A percentile compares a stretch with the other conserved stretches of the same genome.
Evolutionary conservation across 495 filamentous ascomycete species (phyloP).

Genomic region (Rusavskia elegans): DNA sequence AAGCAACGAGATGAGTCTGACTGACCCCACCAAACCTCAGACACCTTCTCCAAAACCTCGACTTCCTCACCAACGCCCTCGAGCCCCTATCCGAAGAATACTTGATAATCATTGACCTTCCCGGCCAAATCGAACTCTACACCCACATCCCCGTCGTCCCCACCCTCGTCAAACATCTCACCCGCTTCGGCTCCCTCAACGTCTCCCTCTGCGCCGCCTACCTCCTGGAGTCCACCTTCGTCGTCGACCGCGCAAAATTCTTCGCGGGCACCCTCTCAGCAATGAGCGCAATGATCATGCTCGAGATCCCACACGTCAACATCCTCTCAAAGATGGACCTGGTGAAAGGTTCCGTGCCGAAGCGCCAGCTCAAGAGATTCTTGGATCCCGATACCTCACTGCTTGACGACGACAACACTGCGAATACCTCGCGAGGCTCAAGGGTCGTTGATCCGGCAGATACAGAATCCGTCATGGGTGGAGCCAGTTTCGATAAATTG

Average conservation of each 20-base stretch:
- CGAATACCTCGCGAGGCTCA: constrained; percentile 14
- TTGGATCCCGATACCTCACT: constrained; percentile 65
- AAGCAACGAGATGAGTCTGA: background rate
- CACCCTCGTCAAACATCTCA: constrained; percentile 66
- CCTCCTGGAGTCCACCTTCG: constrained; percentile 85
- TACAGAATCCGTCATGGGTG: constrained; percentile 55
- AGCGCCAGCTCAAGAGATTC: constrained; percentile 74
- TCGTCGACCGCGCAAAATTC: constrained; percentile 90
- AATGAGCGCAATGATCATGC: constrained; percentile 97
- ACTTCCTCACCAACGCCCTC: constrained; percentile 78
- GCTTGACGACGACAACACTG: constrained; percentile 47
- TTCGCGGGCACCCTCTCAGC: constrained; percentile 89
- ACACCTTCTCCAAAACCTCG: constrained; percentile 85
- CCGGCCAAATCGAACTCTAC: constrained; percentile 96
- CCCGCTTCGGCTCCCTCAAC: constrained; percentile 62
- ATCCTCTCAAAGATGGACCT: constrained; percentile 95
- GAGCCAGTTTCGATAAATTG: constrained; percentile 57
- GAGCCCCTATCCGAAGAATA: constrained; percentile 86
- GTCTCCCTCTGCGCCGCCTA: constrained; percentile 91
- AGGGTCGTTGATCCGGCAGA: constrained; percentile 38
- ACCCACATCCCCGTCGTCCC: constrained; percentile 91
- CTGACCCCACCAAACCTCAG: constrained; percentile 4
- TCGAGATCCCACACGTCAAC: constrained; percentile 91
- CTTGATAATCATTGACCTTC: constrained; percentile 95
- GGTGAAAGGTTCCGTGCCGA: constrained; percentile 64